Evolutionary conservation across 2,329 filamentous ascomycete species (phyloP).

Genomic region (Westerdykella aurantiaca): DNA sequence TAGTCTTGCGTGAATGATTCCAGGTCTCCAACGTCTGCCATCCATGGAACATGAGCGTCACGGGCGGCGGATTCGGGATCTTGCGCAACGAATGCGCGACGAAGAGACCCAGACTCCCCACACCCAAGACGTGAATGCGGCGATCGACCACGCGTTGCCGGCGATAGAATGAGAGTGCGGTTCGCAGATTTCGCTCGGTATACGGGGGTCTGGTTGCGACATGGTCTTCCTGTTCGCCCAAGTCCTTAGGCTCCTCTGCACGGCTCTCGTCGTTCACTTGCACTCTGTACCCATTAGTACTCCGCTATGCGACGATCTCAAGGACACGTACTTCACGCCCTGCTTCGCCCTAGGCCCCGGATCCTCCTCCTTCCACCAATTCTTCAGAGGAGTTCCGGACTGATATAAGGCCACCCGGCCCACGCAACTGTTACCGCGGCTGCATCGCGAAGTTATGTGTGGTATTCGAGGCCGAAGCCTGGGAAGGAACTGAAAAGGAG

Average conservation of each 20-base stretch:
- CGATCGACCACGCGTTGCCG: conserved; percentile 21
- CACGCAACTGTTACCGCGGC: conserved; percentile 36
- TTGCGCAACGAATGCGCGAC: conserved; percentile 67
- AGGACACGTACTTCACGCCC: conserved; percentile 8
- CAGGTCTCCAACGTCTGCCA: conserved; percentile 42
- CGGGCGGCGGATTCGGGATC: conserved; percentile 58
- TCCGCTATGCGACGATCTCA: not conserved
- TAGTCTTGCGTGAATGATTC: conserved; percentile 39
- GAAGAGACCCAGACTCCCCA: conserved; percentile 75
- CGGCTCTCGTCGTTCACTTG: conserved; percentile 7
- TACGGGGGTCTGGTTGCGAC: not conserved
- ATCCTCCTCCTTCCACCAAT: conserved; percentile 15
- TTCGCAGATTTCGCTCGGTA: conserved; percentile 2
- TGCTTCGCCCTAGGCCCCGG: conserved; percentile 11
- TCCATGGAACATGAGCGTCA: conserved; percentile 73
- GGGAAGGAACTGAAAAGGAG: conserved; percentile 33
- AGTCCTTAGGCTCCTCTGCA: conserved; percentile 12
- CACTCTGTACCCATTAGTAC: conserved; percentile 3
- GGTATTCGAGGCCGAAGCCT: conserved; percentile 45
- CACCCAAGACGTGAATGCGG: conserved; percentile 61
- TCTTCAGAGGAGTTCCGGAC: conserved; percentile 14
- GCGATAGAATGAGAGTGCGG: conserved; percentile 31
- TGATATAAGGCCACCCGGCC: conserved; percentile 41
- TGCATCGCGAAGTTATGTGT: conserved; percentile 36
- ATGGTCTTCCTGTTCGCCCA: not conserved